Percentiles rank a stretch among this genome's conserved stretches.
These are phyloP conservation scores for Anthracocystis setariae DNA, from an alignment of 1,284 basidiomycete genomes.

Conservation along the genomic window DNA sequence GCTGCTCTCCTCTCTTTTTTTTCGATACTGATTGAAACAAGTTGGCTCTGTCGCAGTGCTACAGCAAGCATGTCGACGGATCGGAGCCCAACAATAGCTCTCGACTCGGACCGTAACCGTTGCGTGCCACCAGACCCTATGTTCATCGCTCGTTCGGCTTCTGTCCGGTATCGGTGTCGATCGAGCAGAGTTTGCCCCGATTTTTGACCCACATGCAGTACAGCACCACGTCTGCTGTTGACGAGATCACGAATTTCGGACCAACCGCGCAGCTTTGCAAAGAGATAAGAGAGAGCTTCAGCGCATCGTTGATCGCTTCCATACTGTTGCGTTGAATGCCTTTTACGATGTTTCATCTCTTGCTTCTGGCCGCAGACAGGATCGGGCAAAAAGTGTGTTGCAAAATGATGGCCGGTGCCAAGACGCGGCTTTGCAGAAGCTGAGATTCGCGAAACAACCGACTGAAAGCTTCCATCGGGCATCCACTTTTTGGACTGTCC, in stretches of 20 bases:
- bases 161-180: background rate
- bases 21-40: background rate
- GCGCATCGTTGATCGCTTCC: no score
- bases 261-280: no score
- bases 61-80: background rate
- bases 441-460: conserved; percentile 1
- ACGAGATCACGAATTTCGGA: no score
- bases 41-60: background rate
- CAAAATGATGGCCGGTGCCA: conserved; percentile 6
- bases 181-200: background rate
- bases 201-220: no score
- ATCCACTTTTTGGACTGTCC: background rate
- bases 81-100: background rate
- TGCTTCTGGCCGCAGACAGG: no score
- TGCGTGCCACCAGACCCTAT: background rate
- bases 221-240: no score
- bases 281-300: no score
- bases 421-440: conserved; percentile 14
- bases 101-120: background rate
- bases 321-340: no score
- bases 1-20: background rate
- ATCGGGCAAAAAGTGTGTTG: background rate
- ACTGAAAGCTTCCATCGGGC: conserved; percentile 3
- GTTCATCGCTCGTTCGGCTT: background rate
- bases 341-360: no score